phyloP scores from a whole-genome alignment of 306 rosid species.

The Rosa multiflora region DNA sequence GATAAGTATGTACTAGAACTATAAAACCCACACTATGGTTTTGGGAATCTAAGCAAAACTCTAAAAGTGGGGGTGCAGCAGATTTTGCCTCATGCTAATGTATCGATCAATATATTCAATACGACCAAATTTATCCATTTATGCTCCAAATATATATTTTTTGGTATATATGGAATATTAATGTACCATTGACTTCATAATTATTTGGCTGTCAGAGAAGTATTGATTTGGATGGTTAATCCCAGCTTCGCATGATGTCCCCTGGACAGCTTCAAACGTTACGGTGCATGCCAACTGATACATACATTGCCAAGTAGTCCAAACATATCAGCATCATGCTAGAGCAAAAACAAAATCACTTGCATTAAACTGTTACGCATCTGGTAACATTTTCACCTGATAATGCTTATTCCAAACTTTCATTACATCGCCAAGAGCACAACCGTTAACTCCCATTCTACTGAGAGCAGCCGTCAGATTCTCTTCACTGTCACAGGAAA shows the following conservation, averaged over 20 bases:
- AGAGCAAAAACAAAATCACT: too few species aligned
- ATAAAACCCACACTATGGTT: neutral
- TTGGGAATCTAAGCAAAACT: too few species aligned
- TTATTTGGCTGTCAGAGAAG: too few species aligned
- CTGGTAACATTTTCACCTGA: slow-evolving; percentile 50
- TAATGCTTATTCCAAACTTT: slow-evolving; percentile 83
- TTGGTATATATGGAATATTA: neutral
- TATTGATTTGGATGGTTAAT: too few species aligned
- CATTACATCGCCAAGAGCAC: slow-evolving; percentile 68
- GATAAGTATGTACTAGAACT: slow-evolving; percentile 14
- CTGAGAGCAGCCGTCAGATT: slow-evolving; percentile 80
- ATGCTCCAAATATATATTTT: neutral
- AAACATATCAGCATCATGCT: too few species aligned
- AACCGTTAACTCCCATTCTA: slow-evolving; percentile 74
- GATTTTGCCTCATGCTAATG: neutral
- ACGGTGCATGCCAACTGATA: too few species aligned
- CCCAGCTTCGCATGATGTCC: too few species aligned
- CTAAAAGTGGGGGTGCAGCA: neutral
- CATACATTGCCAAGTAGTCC: too few species aligned
- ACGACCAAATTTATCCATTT: neutral
- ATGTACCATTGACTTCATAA: too few species aligned
- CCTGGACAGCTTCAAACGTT: too few species aligned
- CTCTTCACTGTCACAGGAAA: slow-evolving; percentile 57
- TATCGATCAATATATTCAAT: neutral
- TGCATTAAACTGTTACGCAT: neutral